Percentiles rank a stretch among this genome's conserved stretches.
phyloP scores from a whole-genome alignment of 768 basidiomycete genomes.

The Arthromyces matolae region DNA sequence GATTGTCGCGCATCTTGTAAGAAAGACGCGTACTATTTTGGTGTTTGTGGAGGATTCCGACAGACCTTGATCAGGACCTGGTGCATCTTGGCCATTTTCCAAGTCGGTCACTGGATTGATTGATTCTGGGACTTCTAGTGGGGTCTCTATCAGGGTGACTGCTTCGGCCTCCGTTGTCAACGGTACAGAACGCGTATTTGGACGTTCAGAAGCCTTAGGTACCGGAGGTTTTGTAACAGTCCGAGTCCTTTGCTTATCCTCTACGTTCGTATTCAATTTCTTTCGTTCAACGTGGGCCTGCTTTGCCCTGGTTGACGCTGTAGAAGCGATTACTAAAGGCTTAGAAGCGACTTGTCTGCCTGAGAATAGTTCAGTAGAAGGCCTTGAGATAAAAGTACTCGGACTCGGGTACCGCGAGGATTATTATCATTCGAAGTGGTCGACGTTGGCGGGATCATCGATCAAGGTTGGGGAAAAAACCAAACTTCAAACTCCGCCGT shows the following conservation, averaged over 20 bases:
- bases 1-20: neutral
- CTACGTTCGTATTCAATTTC: neutral
- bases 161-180: neutral
- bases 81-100: no score
- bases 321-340: conserved; percentile 15
- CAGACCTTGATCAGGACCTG: no score
- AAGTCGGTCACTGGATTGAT: no score
- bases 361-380: conserved; percentile 23
- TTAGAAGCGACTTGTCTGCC: conserved; percentile 24
- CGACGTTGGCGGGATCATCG: conserved; percentile 2
- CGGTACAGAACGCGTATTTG: neutral
- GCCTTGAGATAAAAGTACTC: conserved; percentile 8
- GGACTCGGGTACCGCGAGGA: conserved; percentile 25
- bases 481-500: conserved; percentile 19
- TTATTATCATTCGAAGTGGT: no score
- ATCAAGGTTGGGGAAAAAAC: no score
- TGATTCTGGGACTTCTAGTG: neutral
- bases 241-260: neutral
- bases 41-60: neutral
- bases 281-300: conserved; percentile 6
- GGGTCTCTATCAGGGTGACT: neutral
- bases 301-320: conserved; percentile 13
- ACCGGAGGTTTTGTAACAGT: neutral
- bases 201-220: neutral
- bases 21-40: conserved; percentile 3